Evolutionary conservation across 495 filamentous ascomycete species (phyloP), one percentile per base, ranked within the genome.

Genomic region (Penicilliopsis zonata): DNA sequence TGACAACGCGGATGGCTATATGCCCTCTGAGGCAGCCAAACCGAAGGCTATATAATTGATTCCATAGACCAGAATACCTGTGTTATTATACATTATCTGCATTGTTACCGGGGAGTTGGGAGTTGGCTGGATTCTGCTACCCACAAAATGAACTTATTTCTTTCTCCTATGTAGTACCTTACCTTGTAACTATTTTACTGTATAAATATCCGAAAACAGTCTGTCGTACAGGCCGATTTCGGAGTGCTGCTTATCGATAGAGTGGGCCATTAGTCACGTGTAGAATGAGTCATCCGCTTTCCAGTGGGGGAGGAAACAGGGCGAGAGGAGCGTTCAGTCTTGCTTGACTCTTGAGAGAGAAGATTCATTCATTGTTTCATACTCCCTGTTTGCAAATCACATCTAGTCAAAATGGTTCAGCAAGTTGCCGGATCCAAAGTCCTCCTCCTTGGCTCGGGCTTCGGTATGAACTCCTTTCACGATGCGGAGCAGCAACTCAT

Each of bases 361-460:
- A 23, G 21, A 23, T 27, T 13, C 4, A 27, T 20, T 40, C 25
- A 35, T 18, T 33, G 28, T 21, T 31, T n/a, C 25, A 5, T 12
- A 27, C 10, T 27, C 31, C 4, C 10, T 14, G 31, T 13, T 33
- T 12, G 7, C 16, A 14, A 8, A 14, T 21, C 17, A 7, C 33
- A 35, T 9, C 13, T 23, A 21, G 23, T 25, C 18, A 43, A 26
- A 19, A 38, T 38, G 40, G 40, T 27, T 16, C 29, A 43, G 26
- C 45, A 48, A 49, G 36, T 63, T 31, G 53, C 59, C 46, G 59
- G 59, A 46, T 60, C 59, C 18, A 72, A 68, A 46, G 79, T 80
- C 54, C 74, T 84, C 23, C 72, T 86, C 49, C 67, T 85, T 31
- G 82, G 80, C 38, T 72, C 79, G 28, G 81, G 82, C 43, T 86